A percentile compares a stretch with the other conserved stretches of the same genome.
Evolutionary conservation across 1,139 yeast genomes (phyloP).

Genomic region (Scheffersomyces stambukii): DNA sequence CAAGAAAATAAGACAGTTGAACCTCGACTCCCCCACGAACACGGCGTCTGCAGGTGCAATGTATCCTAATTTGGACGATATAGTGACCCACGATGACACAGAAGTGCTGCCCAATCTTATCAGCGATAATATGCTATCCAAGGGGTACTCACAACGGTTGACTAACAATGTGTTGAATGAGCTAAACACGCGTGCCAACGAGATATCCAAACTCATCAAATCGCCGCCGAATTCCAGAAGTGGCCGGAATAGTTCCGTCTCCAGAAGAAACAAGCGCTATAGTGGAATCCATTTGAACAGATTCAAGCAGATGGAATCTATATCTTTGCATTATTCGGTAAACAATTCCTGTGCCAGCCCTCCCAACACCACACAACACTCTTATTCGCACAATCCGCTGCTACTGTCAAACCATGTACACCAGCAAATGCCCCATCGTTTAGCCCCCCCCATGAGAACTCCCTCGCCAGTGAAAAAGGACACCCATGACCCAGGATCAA

Average conservation of each 20-base stretch:
- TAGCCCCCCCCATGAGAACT: too few species aligned
- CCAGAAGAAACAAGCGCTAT: conserved; percentile 23
- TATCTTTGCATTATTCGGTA: conserved; percentile 37
- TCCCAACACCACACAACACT: background rate
- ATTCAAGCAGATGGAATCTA: conserved; percentile 40
- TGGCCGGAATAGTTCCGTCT: conserved; percentile 8
- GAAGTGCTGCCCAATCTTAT: too few species aligned
- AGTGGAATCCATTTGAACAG: conserved; percentile 31
- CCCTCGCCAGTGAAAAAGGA: conserved; percentile 10
- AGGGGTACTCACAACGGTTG: conserved; percentile 39
- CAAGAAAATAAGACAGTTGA: conserved; percentile 31
- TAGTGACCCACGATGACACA: conserved; percentile 8
- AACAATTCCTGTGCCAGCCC: conserved; percentile 4
- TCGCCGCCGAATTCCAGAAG: conserved; percentile 6
- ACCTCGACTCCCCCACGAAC: conserved; percentile 29
- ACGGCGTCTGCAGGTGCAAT: conserved; percentile 7
- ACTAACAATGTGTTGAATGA: conserved; percentile 41
- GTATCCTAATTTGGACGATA: conserved; percentile 15
- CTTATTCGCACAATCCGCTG: background rate
- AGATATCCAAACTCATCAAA: conserved; percentile 19
- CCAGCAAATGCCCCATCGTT: background rate
- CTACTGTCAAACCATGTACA: background rate
- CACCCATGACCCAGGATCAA: background rate
- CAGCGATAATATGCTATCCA: conserved; percentile 39
- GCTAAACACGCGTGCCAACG: conserved; percentile 32